Conservation (phyloP, 495 filamentous ascomycete species). For the Lophiotrema nucula region DNA sequence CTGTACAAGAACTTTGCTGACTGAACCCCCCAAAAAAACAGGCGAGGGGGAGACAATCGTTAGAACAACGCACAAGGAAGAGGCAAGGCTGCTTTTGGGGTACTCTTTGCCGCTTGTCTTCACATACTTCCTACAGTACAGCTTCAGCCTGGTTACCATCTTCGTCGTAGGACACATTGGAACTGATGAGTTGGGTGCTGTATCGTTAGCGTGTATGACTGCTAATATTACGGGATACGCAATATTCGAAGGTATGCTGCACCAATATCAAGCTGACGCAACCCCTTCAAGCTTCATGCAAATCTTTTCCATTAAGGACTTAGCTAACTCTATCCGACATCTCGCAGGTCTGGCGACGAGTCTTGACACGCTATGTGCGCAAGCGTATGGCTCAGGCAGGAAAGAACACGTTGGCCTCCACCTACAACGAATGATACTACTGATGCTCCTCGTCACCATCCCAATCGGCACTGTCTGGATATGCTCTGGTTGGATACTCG, state of each 20-base stretch:
- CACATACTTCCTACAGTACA: slow-evolving; percentile 34
- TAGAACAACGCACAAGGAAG: background rate
- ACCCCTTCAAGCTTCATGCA: too few relatives aligned
- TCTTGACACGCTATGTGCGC: slow-evolving; percentile 35
- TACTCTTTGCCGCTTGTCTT: slow-evolving; percentile 24
- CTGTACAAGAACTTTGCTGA: too few relatives aligned
- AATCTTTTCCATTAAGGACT: too few relatives aligned
- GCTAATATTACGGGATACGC: slow-evolving; percentile 37
- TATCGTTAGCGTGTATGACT: slow-evolving; percentile 30
- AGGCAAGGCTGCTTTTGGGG: slow-evolving; percentile 15
- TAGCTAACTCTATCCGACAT: too few relatives aligned
- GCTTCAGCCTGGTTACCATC: slow-evolving; percentile 27
- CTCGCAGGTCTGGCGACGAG: background rate
- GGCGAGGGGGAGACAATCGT: background rate
- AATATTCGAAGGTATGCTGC: slow-evolving; percentile 34
- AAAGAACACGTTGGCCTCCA: slow-evolving; percentile 33
- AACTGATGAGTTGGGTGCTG: slow-evolving; percentile 33
- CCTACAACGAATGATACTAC: slow-evolving; percentile 30
- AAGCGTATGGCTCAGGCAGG: slow-evolving; percentile 36
- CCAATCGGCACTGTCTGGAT: slow-evolving; percentile 36
- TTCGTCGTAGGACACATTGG: slow-evolving; percentile 31
- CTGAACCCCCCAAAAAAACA: too few relatives aligned
- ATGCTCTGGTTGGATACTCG: slow-evolving; percentile 26
- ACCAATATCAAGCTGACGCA: too few relatives aligned
- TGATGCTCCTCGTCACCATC: slow-evolving; percentile 28